Evolutionary conservation across 352 stramenopile genomes (phyloP).

Genomic region (Pythium dissimile): DNA sequence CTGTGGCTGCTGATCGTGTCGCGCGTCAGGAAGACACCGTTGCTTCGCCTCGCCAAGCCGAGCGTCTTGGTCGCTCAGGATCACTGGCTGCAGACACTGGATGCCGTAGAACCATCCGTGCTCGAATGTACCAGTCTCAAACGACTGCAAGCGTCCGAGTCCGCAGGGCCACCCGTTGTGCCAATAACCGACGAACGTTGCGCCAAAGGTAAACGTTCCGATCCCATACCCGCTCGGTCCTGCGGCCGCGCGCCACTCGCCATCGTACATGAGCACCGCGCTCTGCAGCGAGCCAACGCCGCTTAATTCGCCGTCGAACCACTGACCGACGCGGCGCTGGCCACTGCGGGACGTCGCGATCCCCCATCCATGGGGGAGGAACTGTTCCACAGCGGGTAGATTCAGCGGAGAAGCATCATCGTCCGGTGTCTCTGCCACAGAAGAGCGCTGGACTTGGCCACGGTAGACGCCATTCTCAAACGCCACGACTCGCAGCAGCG

Average conservation of each 20-base stretch:
- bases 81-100: constrained; percentile 26
- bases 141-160: constrained; percentile 31
- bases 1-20: constrained; percentile 23
- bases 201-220: constrained; percentile 38
- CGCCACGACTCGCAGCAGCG: constrained; percentile 2
- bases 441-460: constrained; percentile 11
- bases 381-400: not conserved
- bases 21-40: constrained; percentile 7
- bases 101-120: constrained; percentile 51
- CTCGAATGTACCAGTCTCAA: not conserved
- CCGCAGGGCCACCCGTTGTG: constrained; percentile 27
- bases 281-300: constrained; percentile 35
- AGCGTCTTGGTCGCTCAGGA: not conserved
- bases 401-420: not conserved
- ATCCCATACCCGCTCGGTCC: constrained; percentile 34
- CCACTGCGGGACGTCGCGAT: constrained; percentile 31
- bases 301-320: constrained; percentile 33
- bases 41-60: not conserved
- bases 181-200: constrained; percentile 42
- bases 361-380: constrained; percentile 37
- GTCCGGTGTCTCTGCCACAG: not conserved
- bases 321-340: constrained; percentile 34
- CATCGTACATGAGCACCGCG: constrained; percentile 40
- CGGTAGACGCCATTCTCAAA: constrained; percentile 23
- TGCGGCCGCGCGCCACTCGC: constrained; percentile 25